phyloP scores from a whole-genome alignment of 805 yeast species.

The Blastobotrys chiropterorum region DNA sequence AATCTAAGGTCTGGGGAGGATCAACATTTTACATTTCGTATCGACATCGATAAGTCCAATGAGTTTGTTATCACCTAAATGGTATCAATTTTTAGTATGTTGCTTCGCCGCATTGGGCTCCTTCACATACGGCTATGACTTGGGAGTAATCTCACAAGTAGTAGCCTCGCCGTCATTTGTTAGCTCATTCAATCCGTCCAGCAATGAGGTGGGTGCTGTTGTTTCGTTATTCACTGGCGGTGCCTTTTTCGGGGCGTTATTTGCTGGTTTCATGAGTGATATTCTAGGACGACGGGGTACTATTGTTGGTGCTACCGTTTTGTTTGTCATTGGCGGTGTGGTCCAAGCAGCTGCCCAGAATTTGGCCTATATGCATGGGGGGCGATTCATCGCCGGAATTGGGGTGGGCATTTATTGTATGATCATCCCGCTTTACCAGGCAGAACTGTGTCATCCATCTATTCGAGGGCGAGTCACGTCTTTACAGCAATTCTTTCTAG shows the following conservation, averaged over 20 bases:
- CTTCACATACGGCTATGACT: constrained; percentile 29
- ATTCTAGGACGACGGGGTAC: constrained; percentile 58
- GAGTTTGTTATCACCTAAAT: background rate
- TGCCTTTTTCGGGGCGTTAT: constrained; percentile 42
- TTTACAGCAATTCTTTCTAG: constrained; percentile 27
- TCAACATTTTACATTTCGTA: no score
- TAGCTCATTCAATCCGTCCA: constrained; percentile 11
- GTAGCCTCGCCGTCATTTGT: constrained; percentile 27
- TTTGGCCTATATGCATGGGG: constrained; percentile 41
- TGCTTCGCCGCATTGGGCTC: constrained; percentile 35
- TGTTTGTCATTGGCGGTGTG: constrained; percentile 28
- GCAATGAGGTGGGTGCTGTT: constrained; percentile 9
- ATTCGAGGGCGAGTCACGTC: constrained; percentile 30
- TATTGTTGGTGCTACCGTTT: constrained; percentile 42
- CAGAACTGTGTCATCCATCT: constrained; percentile 38
- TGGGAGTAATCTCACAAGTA: constrained; percentile 30
- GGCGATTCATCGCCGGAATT: constrained; percentile 48
- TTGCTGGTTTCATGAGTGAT: constrained; percentile 56
- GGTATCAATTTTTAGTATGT: constrained; percentile 2
- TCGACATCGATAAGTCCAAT: background rate
- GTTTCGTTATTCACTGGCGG: constrained; percentile 20
- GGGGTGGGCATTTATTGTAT: constrained; percentile 51
- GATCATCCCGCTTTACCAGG: constrained; percentile 48
- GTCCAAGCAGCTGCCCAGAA: constrained; percentile 25
- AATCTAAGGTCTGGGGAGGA: background rate